A percentile compares a stretch with the other conserved stretches of the same genome.
Conservation (phyloP, 441 rosid species). For the Syzygium malaccense region DNA sequence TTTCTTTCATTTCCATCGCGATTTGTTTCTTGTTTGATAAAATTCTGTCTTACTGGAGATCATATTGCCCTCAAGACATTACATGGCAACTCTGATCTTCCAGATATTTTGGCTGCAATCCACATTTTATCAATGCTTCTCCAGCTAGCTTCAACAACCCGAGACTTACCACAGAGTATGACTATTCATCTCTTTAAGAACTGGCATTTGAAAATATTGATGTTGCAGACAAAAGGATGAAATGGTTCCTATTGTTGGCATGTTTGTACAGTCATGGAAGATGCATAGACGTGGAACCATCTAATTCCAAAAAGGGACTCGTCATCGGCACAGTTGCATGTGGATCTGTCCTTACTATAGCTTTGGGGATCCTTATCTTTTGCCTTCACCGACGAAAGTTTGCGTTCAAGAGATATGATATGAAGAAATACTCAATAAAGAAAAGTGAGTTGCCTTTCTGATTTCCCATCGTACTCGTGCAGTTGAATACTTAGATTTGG, state of each 20-base stretch:
- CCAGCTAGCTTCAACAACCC: constrained; percentile 23
- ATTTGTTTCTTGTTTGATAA: neutral
- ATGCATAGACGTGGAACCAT: constrained; percentile 19
- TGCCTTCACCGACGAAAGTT: constrained; percentile 23
- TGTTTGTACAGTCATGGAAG: constrained; percentile 30
- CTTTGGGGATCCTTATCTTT: constrained; percentile 24
- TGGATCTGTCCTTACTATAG: constrained; percentile 34
- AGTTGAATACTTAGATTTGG: neutral
- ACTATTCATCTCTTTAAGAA: neutral
- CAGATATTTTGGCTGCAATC: constrained; percentile 58
- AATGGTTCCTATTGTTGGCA: neutral
- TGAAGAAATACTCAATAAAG: constrained; percentile 21
- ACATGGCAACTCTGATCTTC: neutral
- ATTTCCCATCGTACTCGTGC: neutral
- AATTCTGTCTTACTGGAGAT: neutral
- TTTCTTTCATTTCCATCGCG: neutral
- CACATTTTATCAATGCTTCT: constrained; percentile 14
- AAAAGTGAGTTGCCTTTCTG: constrained; percentile 43
- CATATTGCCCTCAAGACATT: neutral
- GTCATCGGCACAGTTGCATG: constrained; percentile 30
- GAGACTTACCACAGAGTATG: constrained; percentile 44
- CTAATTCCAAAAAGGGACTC: constrained; percentile 13
- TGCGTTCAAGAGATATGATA: constrained; percentile 11
- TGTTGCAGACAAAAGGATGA: neutral
- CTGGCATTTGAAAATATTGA: neutral